Base-by-base conservation (phyloP, 345 rosid species). In the Arabidopsis suecica region DNA sequence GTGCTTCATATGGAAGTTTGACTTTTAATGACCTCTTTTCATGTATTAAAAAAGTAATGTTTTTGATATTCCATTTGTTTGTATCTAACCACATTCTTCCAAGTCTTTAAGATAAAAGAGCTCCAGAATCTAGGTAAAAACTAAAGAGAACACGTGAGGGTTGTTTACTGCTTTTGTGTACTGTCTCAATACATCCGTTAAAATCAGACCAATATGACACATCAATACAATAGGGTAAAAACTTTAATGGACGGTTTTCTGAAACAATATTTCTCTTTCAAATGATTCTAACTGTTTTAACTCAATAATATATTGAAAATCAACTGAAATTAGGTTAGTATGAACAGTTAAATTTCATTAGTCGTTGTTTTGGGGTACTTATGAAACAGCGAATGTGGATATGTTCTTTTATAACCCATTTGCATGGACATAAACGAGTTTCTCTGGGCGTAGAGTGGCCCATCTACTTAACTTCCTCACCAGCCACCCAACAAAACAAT, bases 1-100 rank as follows among this genome's bases (percentile, higher is more conserved):
- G 76, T 20, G 41, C 76, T 71, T 77, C 28, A 55, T 28, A 71
- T 71, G 80, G 76, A 71, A 77, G 36, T 77, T 77, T 77, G 80
- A 77, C 72, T 65, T 77, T 71, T 64, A 56, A 56, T 62, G 22
- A 47, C 28, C 28, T 34, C 13, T 33, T 14, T 20, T 60, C 11
- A 60, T 12, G 50, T 28, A 38, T 9, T 16, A 50, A 68, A 18
- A 0, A 49, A 59, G 60, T 14, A 16, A 30, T 7, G 5, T 36
- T 49, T 49, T 59, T 59, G 37, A 38, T 11, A 58, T 65, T 54
- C 41, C 23, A 9, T 73, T 16, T 74, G 78, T 68, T 47, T 58
- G 28, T n/a, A 25, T 74, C 53, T 58, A 48, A 74, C 44, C 34
- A 58, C 71, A 44, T 0, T 6, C 18, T 0, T 6, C 18, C 45